Percentiles rank a stretch among this genome's conserved stretches.
phyloP scores from a whole-genome alignment of 2,329 filamentous ascomycete species.

The Aureobasidium subglaciale region DNA sequence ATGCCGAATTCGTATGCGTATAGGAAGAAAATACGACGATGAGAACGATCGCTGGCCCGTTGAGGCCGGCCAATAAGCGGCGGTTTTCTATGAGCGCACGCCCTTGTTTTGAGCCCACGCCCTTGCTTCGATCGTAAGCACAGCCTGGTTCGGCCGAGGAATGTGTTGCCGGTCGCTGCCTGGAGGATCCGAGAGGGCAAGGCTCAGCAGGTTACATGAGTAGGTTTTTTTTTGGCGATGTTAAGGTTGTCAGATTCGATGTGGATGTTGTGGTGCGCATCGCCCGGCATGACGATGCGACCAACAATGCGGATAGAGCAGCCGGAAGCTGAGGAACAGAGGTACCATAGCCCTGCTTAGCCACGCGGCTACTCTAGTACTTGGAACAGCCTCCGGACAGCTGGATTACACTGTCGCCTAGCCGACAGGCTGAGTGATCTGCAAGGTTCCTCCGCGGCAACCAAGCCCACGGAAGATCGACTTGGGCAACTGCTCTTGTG shows the following conservation, averaged over 20 bases:
- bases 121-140: too few species aligned
- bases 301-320: background rate
- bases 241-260: background rate
- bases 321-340: constrained; percentile 2
- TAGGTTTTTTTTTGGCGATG: background rate
- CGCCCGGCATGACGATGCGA: background rate
- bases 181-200: too few species aligned
- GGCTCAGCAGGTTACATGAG: constrained; percentile 3
- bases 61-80: constrained; percentile 9
- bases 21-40: background rate
- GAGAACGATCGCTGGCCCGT: background rate
- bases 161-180: too few species aligned
- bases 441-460: background rate
- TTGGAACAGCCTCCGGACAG: background rate
- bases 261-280: background rate
- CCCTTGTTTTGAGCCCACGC: too few species aligned
- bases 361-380: background rate
- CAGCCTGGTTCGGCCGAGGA: constrained; percentile 3
- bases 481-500: background rate
- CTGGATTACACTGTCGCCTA: background rate
- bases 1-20: background rate
- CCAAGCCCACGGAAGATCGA: background rate
- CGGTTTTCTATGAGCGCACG: background rate
- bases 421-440: background rate
- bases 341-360: background rate